A percentile compares a stretch with the other conserved stretches of the same genome.
phyloP scores from a whole-genome alignment of 495 filamentous ascomycete genomes.

The Bryoglossum gracile region DNA sequence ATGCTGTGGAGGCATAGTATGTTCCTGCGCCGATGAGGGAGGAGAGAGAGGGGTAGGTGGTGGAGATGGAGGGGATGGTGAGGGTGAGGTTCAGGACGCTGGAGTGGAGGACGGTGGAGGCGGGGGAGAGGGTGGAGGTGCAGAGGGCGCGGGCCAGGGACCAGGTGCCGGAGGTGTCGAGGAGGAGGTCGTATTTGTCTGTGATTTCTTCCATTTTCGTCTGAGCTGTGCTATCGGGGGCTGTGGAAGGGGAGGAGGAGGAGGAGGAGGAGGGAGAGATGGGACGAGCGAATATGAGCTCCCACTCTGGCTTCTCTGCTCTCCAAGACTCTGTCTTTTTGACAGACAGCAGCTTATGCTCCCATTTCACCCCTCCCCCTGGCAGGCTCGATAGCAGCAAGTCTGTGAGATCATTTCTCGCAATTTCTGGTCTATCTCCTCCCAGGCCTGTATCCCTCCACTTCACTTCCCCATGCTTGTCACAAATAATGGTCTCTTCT shows the following conservation, averaged over 20 bases:
- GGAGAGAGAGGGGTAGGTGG: constrained; percentile 30
- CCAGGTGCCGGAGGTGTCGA: constrained; percentile 43
- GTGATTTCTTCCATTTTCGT: constrained; percentile 1
- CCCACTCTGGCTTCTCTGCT: no score
- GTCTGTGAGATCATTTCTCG: constrained; percentile 30
- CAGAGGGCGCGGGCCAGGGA: constrained; percentile 33
- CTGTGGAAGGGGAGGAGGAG: constrained; percentile 23
- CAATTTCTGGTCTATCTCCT: constrained; percentile 35
- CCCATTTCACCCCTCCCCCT: constrained; percentile 39
- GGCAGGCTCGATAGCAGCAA: constrained; percentile 36
- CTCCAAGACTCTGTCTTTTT: constrained; percentile 17
- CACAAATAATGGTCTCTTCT: constrained; percentile 37
- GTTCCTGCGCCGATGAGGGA: constrained; percentile 39
- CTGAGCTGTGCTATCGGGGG: no score
- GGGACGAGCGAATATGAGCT: no score
- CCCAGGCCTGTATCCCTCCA: constrained; percentile 14
- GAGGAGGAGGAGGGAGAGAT: no score
- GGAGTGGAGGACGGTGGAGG: constrained; percentile 28
- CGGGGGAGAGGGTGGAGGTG: constrained; percentile 18
- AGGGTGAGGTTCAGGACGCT: constrained; percentile 34
- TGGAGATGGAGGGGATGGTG: constrained; percentile 33
- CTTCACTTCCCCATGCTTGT: constrained; percentile 27
- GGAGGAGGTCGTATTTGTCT: constrained; percentile 33
- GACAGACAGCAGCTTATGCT: constrained; percentile 32
- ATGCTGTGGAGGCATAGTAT: constrained; percentile 34